phyloP scores from a whole-genome alignment of 2,329 filamentous ascomycete genomes.

The Monilinia vaccinii-corymbosi region DNA sequence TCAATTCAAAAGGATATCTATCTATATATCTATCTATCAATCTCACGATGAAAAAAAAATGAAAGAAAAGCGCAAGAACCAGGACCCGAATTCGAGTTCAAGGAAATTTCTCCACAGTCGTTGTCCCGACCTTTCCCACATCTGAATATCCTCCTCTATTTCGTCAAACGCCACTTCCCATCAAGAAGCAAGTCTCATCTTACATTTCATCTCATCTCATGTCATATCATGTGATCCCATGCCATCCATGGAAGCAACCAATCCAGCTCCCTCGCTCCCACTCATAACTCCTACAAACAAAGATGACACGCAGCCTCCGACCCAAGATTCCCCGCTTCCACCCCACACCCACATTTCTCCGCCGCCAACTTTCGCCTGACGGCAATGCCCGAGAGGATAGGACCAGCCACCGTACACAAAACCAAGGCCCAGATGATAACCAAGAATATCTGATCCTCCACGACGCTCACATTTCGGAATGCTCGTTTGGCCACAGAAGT shows the following conservation, averaged over 20 bases:
- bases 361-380: background rate
- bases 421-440: slow-evolving; percentile 47
- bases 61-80: too few species aligned
- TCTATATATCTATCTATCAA: too few species aligned
- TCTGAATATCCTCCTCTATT: background rate
- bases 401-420: slow-evolving; percentile 45
- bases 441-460: slow-evolving; percentile 36
- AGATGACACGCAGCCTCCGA: background rate
- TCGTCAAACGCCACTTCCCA: background rate
- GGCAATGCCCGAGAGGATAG: slow-evolving; percentile 27
- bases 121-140: too few species aligned
- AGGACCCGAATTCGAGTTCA: too few species aligned
- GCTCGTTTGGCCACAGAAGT: background rate
- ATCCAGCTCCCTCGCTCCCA: background rate
- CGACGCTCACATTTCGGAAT: slow-evolving; percentile 10
- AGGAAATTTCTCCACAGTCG: too few species aligned
- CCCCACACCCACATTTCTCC: background rate
- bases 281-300: background rate
- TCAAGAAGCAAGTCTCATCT: background rate
- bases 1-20: too few species aligned
- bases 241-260: too few species aligned
- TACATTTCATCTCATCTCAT: background rate
- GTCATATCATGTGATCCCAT: background rate
- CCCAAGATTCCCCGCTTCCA: background rate
- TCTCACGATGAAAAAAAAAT: too few species aligned